Conservation (phyloP, 208 protist genomes). For the Leishmania tropica region DNA sequence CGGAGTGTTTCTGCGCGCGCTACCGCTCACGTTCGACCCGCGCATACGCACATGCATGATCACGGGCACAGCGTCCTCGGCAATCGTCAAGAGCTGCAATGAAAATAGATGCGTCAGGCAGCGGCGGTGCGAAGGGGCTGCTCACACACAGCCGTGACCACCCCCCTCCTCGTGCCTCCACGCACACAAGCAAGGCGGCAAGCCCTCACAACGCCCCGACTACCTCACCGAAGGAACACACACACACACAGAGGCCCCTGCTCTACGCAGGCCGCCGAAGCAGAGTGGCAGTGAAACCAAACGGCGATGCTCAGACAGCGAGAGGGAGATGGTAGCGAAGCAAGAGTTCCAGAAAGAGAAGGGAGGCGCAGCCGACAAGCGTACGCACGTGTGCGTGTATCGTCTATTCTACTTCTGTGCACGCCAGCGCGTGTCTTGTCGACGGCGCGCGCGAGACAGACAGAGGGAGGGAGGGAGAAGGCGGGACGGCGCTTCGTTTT, state of each 20-base stretch:
- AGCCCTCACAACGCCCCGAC: background rate
- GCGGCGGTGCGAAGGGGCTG: background rate
- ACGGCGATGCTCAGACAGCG: background rate
- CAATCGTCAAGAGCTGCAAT: background rate
- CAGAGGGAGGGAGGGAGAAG: background rate
- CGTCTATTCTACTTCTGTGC: conserved; percentile 3
- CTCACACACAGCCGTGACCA: background rate
- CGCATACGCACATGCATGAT: background rate
- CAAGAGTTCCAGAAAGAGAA: background rate
- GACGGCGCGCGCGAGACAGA: background rate
- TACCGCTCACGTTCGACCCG: conserved; percentile 1
- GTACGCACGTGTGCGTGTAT: background rate
- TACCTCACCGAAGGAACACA: background rate
- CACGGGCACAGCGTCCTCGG: background rate
- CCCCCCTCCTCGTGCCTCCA: background rate
- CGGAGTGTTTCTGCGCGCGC: background rate
- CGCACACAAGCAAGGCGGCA: background rate
- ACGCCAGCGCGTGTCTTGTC: background rate
- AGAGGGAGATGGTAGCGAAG: background rate
- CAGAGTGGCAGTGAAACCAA: background rate
- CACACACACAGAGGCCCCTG: background rate
- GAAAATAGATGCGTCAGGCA: background rate
- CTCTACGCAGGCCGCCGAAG: background rate
- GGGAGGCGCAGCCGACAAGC: background rate
- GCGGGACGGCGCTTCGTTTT: background rate